Conservation (phyloP, 1,139 yeast genomes). For the Kodamaea suecica region DNA sequence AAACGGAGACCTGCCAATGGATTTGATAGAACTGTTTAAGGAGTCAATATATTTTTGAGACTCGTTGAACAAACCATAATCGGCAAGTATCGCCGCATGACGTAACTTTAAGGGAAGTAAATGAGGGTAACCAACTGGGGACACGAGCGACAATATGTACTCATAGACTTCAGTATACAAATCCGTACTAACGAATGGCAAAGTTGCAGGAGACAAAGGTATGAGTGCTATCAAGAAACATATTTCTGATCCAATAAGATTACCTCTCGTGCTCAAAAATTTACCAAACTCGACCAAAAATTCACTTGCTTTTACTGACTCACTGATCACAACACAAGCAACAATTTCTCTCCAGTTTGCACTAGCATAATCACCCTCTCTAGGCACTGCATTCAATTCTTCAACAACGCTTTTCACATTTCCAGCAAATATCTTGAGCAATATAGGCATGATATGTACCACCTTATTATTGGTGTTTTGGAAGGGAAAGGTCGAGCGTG, state of each 20-base stretch:
- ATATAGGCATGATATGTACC: conserved; percentile 55
- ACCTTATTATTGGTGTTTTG: conserved; percentile 43
- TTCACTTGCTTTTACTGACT: conserved; percentile 33
- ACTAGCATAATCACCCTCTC: conserved; percentile 49
- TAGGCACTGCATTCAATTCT: conserved; percentile 40
- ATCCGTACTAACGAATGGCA: conserved; percentile 30
- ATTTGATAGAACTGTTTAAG: conserved; percentile 43
- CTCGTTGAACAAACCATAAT: conserved; percentile 53
- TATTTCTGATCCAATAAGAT: conserved; percentile 39
- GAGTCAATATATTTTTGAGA: conserved; percentile 61
- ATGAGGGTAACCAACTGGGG: conserved; percentile 48
- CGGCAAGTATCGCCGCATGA: conserved; percentile 65
- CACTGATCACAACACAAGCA: conserved; percentile 43
- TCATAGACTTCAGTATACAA: conserved; percentile 74
- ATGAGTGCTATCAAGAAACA: conserved; percentile 50
- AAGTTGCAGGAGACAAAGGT: conserved; percentile 29
- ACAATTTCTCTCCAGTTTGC: conserved; percentile 52
- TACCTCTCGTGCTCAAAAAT: conserved; percentile 35
- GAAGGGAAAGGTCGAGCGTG: conserved; percentile 35
- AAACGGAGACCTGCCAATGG: conserved; percentile 34
- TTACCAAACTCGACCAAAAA: conserved; percentile 57
- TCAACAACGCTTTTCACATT: conserved; percentile 53
- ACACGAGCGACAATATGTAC: conserved; percentile 35
- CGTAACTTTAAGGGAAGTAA: conserved; percentile 53
- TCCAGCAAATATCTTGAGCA: conserved; percentile 66